Conservation (phyloP, 352 stramenopile genomes). For the Phytophthora constricta region DNA sequence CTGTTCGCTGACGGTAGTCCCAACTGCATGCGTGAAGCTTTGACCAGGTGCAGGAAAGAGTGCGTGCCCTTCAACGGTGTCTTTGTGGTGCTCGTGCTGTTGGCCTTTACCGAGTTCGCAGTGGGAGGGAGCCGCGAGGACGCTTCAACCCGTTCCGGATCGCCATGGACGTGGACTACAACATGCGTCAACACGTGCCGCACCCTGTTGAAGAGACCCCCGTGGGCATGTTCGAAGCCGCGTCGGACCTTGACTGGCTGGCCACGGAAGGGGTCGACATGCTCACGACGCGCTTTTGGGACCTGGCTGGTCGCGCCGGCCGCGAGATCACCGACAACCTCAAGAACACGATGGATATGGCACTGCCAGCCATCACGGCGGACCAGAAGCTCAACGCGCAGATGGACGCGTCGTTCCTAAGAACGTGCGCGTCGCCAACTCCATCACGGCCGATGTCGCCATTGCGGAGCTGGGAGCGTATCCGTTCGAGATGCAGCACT, state of each 20-base stretch:
- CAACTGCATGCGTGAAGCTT: slow-evolving; percentile 38
- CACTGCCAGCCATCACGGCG: slow-evolving; percentile 33
- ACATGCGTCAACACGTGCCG: slow-evolving; percentile 54
- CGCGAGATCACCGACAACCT: slow-evolving; percentile 29
- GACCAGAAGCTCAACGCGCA: slow-evolving; percentile 41
- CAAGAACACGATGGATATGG: slow-evolving; percentile 39
- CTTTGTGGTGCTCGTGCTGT: slow-evolving; percentile 34
- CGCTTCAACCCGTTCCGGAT: slow-evolving; percentile 53
- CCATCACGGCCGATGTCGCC: slow-evolving; percentile 31
- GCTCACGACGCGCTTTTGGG: slow-evolving; percentile 49
- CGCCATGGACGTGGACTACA: slow-evolving; percentile 40
- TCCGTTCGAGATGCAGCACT: slow-evolving; percentile 32
- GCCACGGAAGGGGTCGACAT: slow-evolving; percentile 52
- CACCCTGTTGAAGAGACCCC: slow-evolving; percentile 36
- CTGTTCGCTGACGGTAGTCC: slow-evolving; percentile 46
- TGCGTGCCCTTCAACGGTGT: slow-evolving; percentile 46
- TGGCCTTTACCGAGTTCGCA: slow-evolving; percentile 41
- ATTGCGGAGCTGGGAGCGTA: slow-evolving; percentile 41
- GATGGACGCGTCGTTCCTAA: slow-evolving; percentile 34
- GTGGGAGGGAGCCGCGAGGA: slow-evolving; percentile 29
- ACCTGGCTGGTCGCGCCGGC: slow-evolving; percentile 41
- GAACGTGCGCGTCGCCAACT: slow-evolving; percentile 35
- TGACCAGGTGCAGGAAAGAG: slow-evolving; percentile 47
- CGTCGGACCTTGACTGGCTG: slow-evolving; percentile 29
- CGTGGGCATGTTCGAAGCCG: slow-evolving; percentile 48